phyloP scores from a whole-genome alignment of 768 basidiomycete genomes.

The Lactarius indigo region DNA sequence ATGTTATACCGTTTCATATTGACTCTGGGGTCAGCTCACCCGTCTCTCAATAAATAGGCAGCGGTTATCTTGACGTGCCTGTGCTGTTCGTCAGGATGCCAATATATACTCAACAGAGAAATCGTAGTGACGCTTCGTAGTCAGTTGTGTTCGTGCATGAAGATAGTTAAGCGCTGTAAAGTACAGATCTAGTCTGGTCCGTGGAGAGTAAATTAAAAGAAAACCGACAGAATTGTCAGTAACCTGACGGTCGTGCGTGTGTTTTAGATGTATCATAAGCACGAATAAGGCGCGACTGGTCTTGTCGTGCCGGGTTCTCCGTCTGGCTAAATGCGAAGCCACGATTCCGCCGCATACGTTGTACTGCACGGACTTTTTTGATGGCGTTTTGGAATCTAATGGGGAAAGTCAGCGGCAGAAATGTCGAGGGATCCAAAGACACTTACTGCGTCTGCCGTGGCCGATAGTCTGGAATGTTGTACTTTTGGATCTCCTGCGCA shows the following conservation, averaged over 20 bases:
- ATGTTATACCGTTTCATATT: not conserved
- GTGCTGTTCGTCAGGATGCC: not conserved
- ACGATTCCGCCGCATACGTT: slow-evolving; percentile 92
- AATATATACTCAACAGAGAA: not conserved
- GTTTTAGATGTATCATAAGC: slow-evolving; percentile 86
- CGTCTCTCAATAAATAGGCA: not conserved
- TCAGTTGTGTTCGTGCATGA: slow-evolving; percentile 6
- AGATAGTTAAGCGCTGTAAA: slow-evolving; percentile 20
- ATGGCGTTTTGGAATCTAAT: slow-evolving; percentile 95
- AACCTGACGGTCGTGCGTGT: slow-evolving; percentile 68
- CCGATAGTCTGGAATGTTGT: slow-evolving; percentile 94
- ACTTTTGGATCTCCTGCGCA: slow-evolving; percentile 98
- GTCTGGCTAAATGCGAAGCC: slow-evolving; percentile 99
- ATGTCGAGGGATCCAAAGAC: slow-evolving; percentile 6
- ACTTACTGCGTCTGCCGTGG: slow-evolving; percentile 95
- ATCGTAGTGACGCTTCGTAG: not conserved
- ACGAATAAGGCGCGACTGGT: slow-evolving; percentile 80
- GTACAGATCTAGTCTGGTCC: slow-evolving; percentile 16
- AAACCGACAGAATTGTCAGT: slow-evolving; percentile 32
- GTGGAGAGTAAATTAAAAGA: not conserved
- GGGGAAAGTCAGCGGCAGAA: slow-evolving; percentile 21
- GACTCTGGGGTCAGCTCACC: not conserved
- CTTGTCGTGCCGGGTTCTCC: slow-evolving; percentile 78
- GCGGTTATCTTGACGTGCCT: not conserved
- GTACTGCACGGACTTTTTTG: slow-evolving; percentile 98